Conservation (phyloP, 345 rosid genomes). For the Erucastrum elatum region DNA sequence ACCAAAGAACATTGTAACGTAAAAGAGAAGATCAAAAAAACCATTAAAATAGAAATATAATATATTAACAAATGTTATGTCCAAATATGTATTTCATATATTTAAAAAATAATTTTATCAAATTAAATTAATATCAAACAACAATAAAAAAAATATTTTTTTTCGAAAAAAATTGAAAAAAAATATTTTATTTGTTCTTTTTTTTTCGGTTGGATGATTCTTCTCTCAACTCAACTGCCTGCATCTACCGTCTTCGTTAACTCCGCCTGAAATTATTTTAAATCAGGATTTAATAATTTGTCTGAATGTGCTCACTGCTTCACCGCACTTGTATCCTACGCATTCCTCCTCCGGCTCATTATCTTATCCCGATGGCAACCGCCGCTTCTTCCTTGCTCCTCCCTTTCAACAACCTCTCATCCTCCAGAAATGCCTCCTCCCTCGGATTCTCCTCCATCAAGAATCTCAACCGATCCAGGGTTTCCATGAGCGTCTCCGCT, state of each 20-base stretch:
- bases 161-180: too few species aligned
- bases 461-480: constrained; percentile 51
- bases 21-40: too few species aligned
- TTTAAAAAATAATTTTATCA: too few species aligned
- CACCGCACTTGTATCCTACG: constrained; percentile 28
- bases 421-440: constrained; percentile 30
- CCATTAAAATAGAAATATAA: too few species aligned
- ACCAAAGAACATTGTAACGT: too few species aligned
- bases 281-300: background rate
- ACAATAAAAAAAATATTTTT: too few species aligned
- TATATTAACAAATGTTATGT: too few species aligned
- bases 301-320: constrained; percentile 42
- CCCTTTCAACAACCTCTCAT: constrained; percentile 38
- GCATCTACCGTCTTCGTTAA: constrained; percentile 48
- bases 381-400: constrained; percentile 47
- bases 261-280: constrained; percentile 26
- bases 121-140: too few species aligned
- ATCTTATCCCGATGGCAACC: constrained; percentile 38
- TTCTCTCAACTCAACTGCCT: constrained; percentile 29
- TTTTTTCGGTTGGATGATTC: too few species aligned
- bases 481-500: constrained; percentile 66
- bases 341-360: constrained; percentile 9
- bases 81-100: too few species aligned
- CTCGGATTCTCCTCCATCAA: constrained; percentile 32
- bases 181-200: too few species aligned